Evolutionary conservation across 805 yeast genomes (phyloP), one percentile per base, ranked within the genome.

Genomic region (Kazachstania taianensis): DNA sequence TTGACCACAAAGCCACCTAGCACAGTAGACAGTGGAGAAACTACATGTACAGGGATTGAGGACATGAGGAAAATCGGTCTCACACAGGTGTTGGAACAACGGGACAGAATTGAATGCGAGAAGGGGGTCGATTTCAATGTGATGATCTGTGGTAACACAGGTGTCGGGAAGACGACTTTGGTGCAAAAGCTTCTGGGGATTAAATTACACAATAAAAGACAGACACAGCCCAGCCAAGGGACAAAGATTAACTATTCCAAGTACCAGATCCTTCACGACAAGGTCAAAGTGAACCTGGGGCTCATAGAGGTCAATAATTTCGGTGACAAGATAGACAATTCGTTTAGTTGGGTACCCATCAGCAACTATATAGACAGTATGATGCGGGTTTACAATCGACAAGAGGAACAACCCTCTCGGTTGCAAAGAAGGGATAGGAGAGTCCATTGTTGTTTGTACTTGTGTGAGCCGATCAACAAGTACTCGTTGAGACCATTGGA

Each of bases 91-190:
- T 60, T 61, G 12, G 7, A 19, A 1, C 67, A 62, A 37, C 48
- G 47, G n/a, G 54, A 55, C 36, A 37, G 35, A 4, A 35, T 57
- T 23, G 47, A 43, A 8, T 48, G 70, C 33, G 71, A 66, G 42
- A 66, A 67, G 38, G 95, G 95, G 13, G 75, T 83, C 15, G 66
- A 76, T 18, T 81, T 83, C 60, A 84, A 94, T 31, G 50, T 87
- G 38, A 75, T 86, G 81, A 75, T 85, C 25, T 86, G 81, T 32
- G 96, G 96, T 20, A 86, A 81, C 57, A 67, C 81, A 34, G 96
- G 96, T 3, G 67, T 82, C 35, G 95, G 94, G 31, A 84, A 83
- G 53, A 73, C 84, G 4, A 75, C 89, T 1, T 83, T 86, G 43
- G 63, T 85, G 47, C 83, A 87, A 65, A 78, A 94, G 7, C 66